Conservation (phyloP, 768 basidiomycete species). For the Aureoboletus auriporus region DNA sequence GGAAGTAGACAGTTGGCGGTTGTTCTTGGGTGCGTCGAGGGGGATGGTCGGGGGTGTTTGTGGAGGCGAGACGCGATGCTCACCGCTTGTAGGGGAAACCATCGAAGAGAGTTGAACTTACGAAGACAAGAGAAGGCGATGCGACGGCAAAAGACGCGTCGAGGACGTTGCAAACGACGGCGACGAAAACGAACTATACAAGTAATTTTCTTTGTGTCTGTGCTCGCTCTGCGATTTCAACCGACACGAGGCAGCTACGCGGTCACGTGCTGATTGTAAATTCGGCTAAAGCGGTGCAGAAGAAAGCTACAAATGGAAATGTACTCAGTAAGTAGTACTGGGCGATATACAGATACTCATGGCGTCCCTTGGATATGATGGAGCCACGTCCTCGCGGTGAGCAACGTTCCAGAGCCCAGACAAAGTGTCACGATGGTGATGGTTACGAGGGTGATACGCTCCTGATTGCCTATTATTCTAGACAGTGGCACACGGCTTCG, state of each 20-base stretch:
- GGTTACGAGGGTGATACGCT: too few species aligned
- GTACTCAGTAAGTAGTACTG: too few species aligned
- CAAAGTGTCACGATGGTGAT: too few species aligned
- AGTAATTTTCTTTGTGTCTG: conserved; percentile 25
- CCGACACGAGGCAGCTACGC: conserved; percentile 34
- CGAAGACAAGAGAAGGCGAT: not conserved
- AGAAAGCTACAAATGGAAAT: not conserved
- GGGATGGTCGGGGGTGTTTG: conserved; percentile 25
- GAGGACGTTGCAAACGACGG: conserved; percentile 9
- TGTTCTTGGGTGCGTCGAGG: conserved; percentile 31
- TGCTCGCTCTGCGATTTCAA: conserved; percentile 23
- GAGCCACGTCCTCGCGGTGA: too few species aligned
- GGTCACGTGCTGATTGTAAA: conserved; percentile 32
- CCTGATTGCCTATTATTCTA: too few species aligned
- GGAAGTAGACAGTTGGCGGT: conserved; percentile 30
- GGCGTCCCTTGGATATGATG: too few species aligned
- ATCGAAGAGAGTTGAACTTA: conserved; percentile 18
- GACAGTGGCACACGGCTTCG: too few species aligned
- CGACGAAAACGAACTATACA: conserved; percentile 7
- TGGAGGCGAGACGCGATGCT: conserved; percentile 29
- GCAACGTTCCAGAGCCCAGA: too few species aligned
- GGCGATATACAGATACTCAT: too few species aligned
- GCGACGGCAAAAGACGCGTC: conserved; percentile 17
- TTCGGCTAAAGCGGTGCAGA: not conserved
- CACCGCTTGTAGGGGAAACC: conserved; percentile 28